phyloP scores from a whole-genome alignment of 345 rosid genomes.

The Brassica juncea region DNA sequence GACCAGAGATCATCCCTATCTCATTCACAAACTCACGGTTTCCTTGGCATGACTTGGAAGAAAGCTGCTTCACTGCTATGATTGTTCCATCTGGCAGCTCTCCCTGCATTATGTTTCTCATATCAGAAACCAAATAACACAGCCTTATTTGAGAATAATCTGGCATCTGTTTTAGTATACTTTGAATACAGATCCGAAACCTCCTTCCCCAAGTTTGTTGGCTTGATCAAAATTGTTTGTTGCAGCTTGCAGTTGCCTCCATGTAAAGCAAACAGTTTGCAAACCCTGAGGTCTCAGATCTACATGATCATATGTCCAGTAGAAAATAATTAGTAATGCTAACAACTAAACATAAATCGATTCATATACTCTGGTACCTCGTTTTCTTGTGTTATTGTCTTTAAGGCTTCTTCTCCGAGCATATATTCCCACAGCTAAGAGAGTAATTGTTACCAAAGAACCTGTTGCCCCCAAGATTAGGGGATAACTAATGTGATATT shows the following conservation, averaged over 20 bases:
- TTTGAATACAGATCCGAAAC: conserved; percentile 33
- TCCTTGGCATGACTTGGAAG: neutral
- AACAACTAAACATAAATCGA: neutral
- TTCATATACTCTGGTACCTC: neutral
- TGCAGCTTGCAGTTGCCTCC: conserved; percentile 35
- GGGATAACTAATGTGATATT: neutral
- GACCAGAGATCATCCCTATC: neutral
- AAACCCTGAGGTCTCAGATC: conserved; percentile 9
- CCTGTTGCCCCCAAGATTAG: neutral
- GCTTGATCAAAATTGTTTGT: conserved; percentile 28
- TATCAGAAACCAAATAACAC: neutral
- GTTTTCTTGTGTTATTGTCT: neutral
- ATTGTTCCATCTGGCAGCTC: neutral
- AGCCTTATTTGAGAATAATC: neutral
- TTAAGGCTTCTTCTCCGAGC: conserved; percentile 27
- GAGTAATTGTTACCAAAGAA: neutral
- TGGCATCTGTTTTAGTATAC: neutral
- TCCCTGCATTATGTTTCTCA: neutral
- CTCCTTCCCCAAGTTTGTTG: conserved; percentile 41
- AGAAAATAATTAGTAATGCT: neutral
- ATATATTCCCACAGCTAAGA: conserved; percentile 12
- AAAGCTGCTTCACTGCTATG: neutral
- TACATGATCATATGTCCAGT: neutral
- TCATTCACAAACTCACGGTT: neutral
- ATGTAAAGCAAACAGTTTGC: conserved; percentile 24